phyloP scores from a whole-genome alignment of 108 stramenopile genomes.

The Pseudonitzschia multiseries region DNA sequence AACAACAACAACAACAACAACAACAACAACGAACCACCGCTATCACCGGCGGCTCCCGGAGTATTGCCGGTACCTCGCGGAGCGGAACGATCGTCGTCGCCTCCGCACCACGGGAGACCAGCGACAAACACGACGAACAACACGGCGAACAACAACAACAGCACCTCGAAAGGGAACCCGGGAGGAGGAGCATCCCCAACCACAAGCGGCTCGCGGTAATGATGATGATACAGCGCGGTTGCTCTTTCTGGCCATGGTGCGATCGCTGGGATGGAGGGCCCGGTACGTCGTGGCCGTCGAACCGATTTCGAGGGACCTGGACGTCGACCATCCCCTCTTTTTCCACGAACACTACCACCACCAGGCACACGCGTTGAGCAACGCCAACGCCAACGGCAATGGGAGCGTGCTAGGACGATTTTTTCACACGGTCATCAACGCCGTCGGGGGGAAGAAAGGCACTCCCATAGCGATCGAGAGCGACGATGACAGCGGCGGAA shows the following conservation, averaged over 20 bases:
- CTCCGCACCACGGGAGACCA: no score
- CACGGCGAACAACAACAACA: no score
- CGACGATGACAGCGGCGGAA: constrained; percentile 15
- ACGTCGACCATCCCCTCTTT: constrained; percentile 75
- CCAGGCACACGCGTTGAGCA: neutral
- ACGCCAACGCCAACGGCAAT: neutral
- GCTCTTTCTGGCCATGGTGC: constrained; percentile 58
- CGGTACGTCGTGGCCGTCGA: constrained; percentile 65
- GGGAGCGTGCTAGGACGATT: neutral
- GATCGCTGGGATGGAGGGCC: constrained; percentile 79
- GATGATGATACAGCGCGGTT: no score
- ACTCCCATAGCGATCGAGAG: neutral
- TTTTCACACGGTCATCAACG: neutral
- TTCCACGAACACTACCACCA: no score
- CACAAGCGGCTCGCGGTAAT: no score
- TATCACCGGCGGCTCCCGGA: neutral
- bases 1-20: neutral
- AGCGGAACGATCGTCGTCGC: neutral
- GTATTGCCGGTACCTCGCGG: neutral
- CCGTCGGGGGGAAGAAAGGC: neutral
- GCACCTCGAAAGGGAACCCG: neutral
- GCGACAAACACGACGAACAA: no score
- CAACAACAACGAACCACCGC: neutral
- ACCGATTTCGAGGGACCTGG: constrained; percentile 59
- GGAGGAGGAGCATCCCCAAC: no score